phyloP scores from a whole-genome alignment of 495 filamentous ascomycete genomes.

The Bathelium albidoporum region DNA sequence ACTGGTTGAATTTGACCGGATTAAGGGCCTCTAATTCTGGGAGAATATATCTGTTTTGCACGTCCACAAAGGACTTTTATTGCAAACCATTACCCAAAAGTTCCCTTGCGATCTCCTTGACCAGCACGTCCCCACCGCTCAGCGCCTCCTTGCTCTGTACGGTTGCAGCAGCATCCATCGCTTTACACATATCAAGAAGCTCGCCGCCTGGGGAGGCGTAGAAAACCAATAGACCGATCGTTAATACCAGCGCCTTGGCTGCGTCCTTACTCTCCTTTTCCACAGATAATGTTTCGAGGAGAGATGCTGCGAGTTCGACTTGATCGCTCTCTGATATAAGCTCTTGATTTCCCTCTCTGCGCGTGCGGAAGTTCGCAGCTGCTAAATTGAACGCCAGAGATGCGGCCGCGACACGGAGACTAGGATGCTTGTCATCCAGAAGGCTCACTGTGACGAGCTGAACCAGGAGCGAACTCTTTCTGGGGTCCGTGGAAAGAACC shows the following conservation, averaged over 20 bases:
- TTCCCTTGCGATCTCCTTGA: neutral
- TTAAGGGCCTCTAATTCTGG: neutral
- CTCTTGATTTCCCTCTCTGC: constrained; percentile 48
- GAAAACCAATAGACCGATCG: constrained; percentile 65
- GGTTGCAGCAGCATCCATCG: constrained; percentile 55
- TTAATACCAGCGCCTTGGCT: constrained; percentile 58
- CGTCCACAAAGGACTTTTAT: neutral
- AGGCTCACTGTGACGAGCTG: constrained; percentile 44
- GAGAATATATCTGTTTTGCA: neutral
- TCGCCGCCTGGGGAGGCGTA: constrained; percentile 56
- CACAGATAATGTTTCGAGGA: constrained; percentile 62
- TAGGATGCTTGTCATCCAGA: constrained; percentile 41
- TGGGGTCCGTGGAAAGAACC: constrained; percentile 29
- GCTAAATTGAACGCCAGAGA: constrained; percentile 79
- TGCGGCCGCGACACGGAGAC: constrained; percentile 63
- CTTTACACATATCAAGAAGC: constrained; percentile 61
- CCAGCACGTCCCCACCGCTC: constrained; percentile 45
- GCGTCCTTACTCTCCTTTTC: constrained; percentile 62
- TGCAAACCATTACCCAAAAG: neutral
- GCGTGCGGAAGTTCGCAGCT: constrained; percentile 52
- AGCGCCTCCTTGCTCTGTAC: constrained; percentile 44
- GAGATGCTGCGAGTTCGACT: constrained; percentile 64
- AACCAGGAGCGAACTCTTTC: constrained; percentile 30
- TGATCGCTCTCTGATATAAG: constrained; percentile 56
- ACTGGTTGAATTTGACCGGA: neutral